Evolutionary conservation across 202 grass and related monocot genomes (phyloP), one percentile per base, ranked within the genome.

Genomic region (Thinopyrum obtusiflorum): DNA sequence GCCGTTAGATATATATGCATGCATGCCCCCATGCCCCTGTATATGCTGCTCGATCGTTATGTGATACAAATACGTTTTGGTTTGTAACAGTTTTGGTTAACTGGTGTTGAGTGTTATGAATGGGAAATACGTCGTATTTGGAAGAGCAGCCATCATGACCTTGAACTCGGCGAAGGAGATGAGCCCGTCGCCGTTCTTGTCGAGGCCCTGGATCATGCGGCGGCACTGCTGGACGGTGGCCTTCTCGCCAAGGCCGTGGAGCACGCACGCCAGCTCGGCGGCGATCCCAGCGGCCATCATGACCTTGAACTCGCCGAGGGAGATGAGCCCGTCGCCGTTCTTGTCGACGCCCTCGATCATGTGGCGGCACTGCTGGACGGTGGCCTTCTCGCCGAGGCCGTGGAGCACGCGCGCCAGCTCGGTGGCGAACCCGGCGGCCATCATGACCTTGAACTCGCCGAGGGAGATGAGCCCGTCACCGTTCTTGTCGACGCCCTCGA

Each of bases 61-160:
- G n/a, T n/a, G n/a, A n/a, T n/a, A n/a, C n/a, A n/a, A n/a, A n/a
- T n/a, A n/a, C n/a, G n/a, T n/a, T n/a, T n/a, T n/a, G n/a, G n/a
- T n/a, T n/a, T n/a, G n/a, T n/a, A n/a, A n/a, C n/a, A n/a, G n/a
- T n/a, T n/a, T n/a, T n/a, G n/a, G n/a, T n/a, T n/a, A n/a, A n/a
- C n/a, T n/a, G n/a, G n/a, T n/a, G n/a, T n/a, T n/a, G n/a, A n/a
- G n/a, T n/a, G n/a, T n/a, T n/a, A n/a, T n/a, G n/a, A n/a, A n/a
- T n/a, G n/a, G n/a, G n/a, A n/a, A n/a, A n/a, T n/a, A n/a, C n/a
- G n/a, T n/a, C n/a, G n/a, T n/a, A n/a, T n/a, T n/a, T n/a, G n/a
- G n/a, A n/a, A n/a, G n/a, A n/a, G n/a, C n/a, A n/a, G 88, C 87
- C 97, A 99, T 99, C 97, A 99, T 99, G 74, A 89, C 92, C 87